Evolutionary conservation across 306 rosid species (phyloP), one percentile per base, ranked within the genome.

Genomic region (Rubus parviflorus): DNA sequence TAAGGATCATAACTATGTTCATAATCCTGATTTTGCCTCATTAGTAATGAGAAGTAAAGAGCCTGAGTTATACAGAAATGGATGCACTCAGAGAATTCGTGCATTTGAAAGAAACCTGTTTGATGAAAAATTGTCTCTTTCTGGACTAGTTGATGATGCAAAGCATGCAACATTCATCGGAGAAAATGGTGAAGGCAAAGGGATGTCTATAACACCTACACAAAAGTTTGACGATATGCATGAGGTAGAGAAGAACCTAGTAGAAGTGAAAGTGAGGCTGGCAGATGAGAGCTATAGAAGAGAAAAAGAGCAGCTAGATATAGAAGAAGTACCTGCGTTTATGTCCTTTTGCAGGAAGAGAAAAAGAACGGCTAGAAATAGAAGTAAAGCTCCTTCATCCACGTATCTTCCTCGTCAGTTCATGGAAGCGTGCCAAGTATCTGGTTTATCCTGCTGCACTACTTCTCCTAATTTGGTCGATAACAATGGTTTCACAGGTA

Each of bases 31-130:
- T 76, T 85, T 91, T 74, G 76, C 97, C 70, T 88, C 97, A 62
- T 82, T 89, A 72, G 86, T 85, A 81, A 87, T 85, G 83, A 89
- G 92, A 77, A 90, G 87, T 83, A 89, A 90, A 81, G 91, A 86
- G 75, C 89, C 88, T 6, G 88, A 87, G 75, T 88, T 83, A 56
- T 92, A 82, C 84, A 84, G 86, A 81, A 92, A 92, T 63, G 96
- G 97, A 25, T 90, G 93, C 85, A 87, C 95, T 30, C 98, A 90
- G 81, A 87, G 97, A 89, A 86, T 92, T 80, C 93, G 88, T 73
- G 98, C 99, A 19, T 88, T 85, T 73, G 98, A 91, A 81, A 84
- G 92, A 77, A 89, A 80, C 70, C 74, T 83, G 71, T 77, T 84
- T 75, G 88, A 84, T 85, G 88, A 83, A 63, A 84, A 87, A 17